Evolutionary conservation across 352 stramenopile species (phyloP).

Genomic region (Albugo laibachii): DNA sequence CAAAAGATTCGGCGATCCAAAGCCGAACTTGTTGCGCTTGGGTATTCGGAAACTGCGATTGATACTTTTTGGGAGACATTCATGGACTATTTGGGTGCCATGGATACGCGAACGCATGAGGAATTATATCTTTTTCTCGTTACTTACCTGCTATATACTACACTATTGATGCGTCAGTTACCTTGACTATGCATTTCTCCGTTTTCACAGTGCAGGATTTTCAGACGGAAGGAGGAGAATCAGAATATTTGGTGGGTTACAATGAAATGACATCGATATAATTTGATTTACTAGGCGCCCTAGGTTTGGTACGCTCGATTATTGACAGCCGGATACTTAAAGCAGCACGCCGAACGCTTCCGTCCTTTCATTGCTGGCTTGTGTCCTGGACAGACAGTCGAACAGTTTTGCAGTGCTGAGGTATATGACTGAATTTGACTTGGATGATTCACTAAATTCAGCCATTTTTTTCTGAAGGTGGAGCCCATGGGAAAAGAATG

Average conservation of each 20-base stretch:
- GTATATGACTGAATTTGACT: constrained; percentile 5
- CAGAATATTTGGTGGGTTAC: constrained; percentile 39
- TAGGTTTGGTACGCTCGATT: constrained; percentile 78
- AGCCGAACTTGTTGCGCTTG: constrained; percentile 45
- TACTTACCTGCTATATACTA: constrained; percentile 7
- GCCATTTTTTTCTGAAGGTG: constrained; percentile 20
- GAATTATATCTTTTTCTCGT: constrained; percentile 20
- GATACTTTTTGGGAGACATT: constrained; percentile 88
- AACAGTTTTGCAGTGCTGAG: constrained; percentile 66
- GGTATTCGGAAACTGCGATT: constrained; percentile 84
- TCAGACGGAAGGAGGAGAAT: constrained; percentile 68
- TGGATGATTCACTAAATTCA: neutral
- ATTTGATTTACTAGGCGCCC: neutral
- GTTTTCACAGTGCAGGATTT: constrained; percentile 36
- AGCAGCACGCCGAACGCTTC: constrained; percentile 75
- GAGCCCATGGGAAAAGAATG: constrained; percentile 89
- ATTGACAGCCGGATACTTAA: constrained; percentile 68
- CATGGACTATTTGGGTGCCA: constrained; percentile 69
- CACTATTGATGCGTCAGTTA: constrained; percentile 22
- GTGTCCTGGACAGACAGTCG: constrained; percentile 58
- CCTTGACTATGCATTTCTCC: neutral
- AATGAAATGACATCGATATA: neutral
- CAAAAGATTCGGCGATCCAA: constrained; percentile 50
- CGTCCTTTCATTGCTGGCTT: constrained; percentile 78
- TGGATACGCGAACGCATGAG: constrained; percentile 46